phyloP scores from a whole-genome alignment of 2,329 filamentous ascomycete species.

The Dryadomyces quercivorus region DNA sequence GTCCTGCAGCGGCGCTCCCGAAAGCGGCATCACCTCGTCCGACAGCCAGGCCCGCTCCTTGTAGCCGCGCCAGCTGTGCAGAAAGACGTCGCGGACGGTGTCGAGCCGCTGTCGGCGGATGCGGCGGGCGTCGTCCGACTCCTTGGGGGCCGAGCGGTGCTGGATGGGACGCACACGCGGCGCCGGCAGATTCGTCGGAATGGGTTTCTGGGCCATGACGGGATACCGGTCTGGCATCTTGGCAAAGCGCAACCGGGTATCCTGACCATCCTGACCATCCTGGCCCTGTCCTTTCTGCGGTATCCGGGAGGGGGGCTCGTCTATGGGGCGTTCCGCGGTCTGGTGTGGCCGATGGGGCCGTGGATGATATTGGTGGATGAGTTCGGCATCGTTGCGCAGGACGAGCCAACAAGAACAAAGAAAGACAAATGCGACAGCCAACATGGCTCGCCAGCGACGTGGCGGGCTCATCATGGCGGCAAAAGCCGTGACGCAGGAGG shows the following conservation, averaged over 20 bases:
- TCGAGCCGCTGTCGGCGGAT: constrained; percentile 25
- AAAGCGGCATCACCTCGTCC: constrained; percentile 49
- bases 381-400: constrained; percentile 2
- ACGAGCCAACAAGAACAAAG: constrained; percentile 4
- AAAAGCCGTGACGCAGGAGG: not conserved
- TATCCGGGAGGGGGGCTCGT: not conserved
- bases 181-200: constrained; percentile 23
- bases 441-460: constrained; percentile 12
- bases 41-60: constrained; percentile 49
- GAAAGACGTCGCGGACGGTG: constrained; percentile 37
- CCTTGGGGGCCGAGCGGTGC: constrained; percentile 34
- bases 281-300: not conserved
- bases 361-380: not conserved
- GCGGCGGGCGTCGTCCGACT: constrained; percentile 21
- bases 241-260: constrained; percentile 11
- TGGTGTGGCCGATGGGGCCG: not conserved
- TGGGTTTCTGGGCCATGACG: constrained; percentile 18
- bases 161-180: constrained; percentile 49
- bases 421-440: constrained; percentile 5
- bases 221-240: constrained; percentile 23
- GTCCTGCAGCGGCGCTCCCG: constrained; percentile 37
- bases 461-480: constrained; percentile 8
- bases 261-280: not conserved
- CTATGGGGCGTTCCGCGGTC: not conserved
- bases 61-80: constrained; percentile 48